These are phyloP conservation scores for Trichophyton equinum DNA, from an alignment of 2,329 filamentous ascomycete species.

Conservation along the genomic window DNA sequence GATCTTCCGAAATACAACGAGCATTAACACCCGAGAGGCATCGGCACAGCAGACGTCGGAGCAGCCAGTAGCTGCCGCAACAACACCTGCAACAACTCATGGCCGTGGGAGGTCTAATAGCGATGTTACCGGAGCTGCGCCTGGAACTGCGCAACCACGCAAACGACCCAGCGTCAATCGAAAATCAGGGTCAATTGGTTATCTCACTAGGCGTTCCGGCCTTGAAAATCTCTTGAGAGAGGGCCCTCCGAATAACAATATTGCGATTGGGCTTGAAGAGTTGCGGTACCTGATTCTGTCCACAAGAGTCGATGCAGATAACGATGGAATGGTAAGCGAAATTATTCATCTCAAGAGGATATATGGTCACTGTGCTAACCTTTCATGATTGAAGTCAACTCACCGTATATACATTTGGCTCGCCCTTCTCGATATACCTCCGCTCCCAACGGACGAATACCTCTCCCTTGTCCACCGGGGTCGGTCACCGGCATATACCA, in stretches of 20 bases:
- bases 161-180: slow-evolving; percentile 21
- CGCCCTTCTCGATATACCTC: slow-evolving; percentile 75
- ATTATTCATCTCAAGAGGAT: neutral
- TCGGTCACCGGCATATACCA: slow-evolving; percentile 85
- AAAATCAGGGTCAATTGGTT: slow-evolving; percentile 33
- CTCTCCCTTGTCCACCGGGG: slow-evolving; percentile 83
- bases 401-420: slow-evolving; percentile 88
- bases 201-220: slow-evolving; percentile 36
- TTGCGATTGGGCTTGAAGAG: slow-evolving; percentile 32
- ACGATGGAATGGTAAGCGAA: slow-evolving; percentile 40
- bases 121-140: slow-evolving; percentile 41
- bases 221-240: slow-evolving; percentile 69
- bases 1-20: slow-evolving; percentile 21
- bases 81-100: slow-evolving; percentile 14
- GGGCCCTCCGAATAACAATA: slow-evolving; percentile 60
- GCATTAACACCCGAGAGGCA: slow-evolving; percentile 14
- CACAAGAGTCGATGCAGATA: slow-evolving; percentile 39
- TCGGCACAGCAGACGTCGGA: slow-evolving; percentile 7
- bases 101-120: slow-evolving; percentile 59
- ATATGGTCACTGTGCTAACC: neutral
- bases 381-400: slow-evolving; percentile 12
- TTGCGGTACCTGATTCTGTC: slow-evolving; percentile 39
- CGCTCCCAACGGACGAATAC: slow-evolving; percentile 77
- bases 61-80: slow-evolving; percentile 18
- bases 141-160: slow-evolving; percentile 15